A percentile compares a stretch with the other conserved stretches of the same genome.
phyloP scores from a whole-genome alignment of 2,329 filamentous ascomycete species.

The Botrytis porri region DNA sequence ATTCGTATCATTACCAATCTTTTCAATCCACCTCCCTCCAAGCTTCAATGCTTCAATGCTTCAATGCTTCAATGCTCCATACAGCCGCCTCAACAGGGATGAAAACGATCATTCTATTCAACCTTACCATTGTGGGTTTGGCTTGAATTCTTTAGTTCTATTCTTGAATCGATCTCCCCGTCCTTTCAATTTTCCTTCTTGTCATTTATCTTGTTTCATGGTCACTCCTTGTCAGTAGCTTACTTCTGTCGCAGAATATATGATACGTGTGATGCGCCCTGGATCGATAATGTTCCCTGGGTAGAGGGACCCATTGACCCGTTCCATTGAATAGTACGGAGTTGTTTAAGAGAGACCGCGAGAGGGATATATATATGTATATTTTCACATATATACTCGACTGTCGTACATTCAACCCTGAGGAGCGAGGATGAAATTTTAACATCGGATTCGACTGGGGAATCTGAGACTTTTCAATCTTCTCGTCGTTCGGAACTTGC shows the following conservation, averaged over 20 bases:
- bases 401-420: background rate
- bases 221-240: constrained; percentile 30
- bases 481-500: constrained; percentile 13
- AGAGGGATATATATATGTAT: background rate
- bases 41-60: background rate
- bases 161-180: constrained; percentile 10
- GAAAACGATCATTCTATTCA: background rate
- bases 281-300: constrained; percentile 26
- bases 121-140: constrained; percentile 14
- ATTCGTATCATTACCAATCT: background rate
- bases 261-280: constrained; percentile 36
- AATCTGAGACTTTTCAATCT: background rate
- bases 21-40: background rate
- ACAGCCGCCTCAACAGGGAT: constrained; percentile 10
- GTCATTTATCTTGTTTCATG: constrained; percentile 30
- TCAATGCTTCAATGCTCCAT: background rate
- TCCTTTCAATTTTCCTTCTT: constrained; percentile 28
- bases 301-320: constrained; percentile 17
- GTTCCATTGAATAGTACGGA: constrained; percentile 3
- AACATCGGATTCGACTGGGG: background rate
- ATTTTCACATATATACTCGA: background rate
- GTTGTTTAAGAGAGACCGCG: background rate
- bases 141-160: background rate
- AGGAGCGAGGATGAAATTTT: background rate
- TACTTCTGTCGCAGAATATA: constrained; percentile 35